A percentile compares a stretch with the other conserved stretches of the same genome.
Conservation (phyloP, 371 early-diverging fungal species). For the Coemansia sp. region DNA sequence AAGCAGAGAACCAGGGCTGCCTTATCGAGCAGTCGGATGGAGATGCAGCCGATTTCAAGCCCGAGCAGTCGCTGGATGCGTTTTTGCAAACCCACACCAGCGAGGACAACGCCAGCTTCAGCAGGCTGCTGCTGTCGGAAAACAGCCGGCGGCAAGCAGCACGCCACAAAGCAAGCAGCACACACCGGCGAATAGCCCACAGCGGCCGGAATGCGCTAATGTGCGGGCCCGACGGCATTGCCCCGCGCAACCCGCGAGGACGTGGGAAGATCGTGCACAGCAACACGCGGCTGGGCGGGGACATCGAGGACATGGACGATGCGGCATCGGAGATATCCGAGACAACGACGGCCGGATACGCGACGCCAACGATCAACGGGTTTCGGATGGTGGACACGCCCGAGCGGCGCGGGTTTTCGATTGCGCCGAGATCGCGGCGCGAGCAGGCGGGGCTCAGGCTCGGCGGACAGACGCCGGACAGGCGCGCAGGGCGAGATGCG, state of each 20-base stretch:
- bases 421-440: conserved; percentile 13
- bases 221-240: conserved; percentile 11
- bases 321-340: conserved; percentile 11
- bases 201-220: conserved; percentile 15
- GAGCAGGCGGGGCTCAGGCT: conserved; percentile 18
- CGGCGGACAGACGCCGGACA: background rate
- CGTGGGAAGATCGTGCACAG: conserved; percentile 11
- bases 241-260: background rate
- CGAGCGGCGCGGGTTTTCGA: background rate
- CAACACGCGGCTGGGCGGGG: conserved; percentile 30
- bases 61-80: conserved; percentile 13
- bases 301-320: background rate
- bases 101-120: conserved; percentile 40
- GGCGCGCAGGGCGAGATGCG: background rate
- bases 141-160: conserved; percentile 7
- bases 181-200: background rate
- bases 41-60: background rate
- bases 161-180: background rate
- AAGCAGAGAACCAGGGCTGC: background rate
- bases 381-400: conserved; percentile 22
- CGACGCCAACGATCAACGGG: conserved; percentile 32
- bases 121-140: conserved; percentile 10
- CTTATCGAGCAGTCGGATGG: background rate
- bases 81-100: conserved; percentile 26
- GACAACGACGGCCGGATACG: background rate